Evolutionary conservation across 2,329 filamentous ascomycete genomes (phyloP), one percentile per base, ranked within the genome.

Genomic region (Kalmusia sp.): DNA sequence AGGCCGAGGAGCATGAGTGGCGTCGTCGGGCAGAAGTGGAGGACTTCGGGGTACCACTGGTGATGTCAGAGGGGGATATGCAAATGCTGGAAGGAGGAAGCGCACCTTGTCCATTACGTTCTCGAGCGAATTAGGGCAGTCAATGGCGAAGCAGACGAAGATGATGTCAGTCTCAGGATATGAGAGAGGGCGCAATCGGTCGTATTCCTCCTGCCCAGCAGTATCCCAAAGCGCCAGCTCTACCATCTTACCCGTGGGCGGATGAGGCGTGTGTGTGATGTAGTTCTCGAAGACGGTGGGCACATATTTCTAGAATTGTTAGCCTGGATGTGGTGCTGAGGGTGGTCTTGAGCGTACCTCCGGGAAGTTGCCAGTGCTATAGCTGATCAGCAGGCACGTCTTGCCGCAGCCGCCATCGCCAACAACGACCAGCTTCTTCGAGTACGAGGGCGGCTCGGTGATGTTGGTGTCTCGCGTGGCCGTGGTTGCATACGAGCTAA

Each of bases 261-360:
- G 86, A 78, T 99, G 95, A 55, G 88, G 90, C 52, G 93, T 96
- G 76, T 96, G 93, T 49, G 95, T 97, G 79, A 99, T 98, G 85
- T 99, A 99, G 82, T 99, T 99, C 74, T 99, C 95, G 76, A 99
- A 99, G 47, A 99, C 95, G 2, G 95, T 99, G 3, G 95, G 95
- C 34, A 99, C 95, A 70, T 99, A 99, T 98, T 97, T 98, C 95
- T 99, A 69, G 12, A 22, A 15, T 3, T 17, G 53, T 64, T 35
- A 64, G 60, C 33, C 24, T 8, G 14, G 27, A 9, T 15, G 15
- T 9, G 6, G 24, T 4, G 33, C 6, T 22, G 6, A 8, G 1
- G 7, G 15, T 14, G 33, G 25, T 25, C 6, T 12, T 7, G 15
- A n/a, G 22, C 38, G 11, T 81, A 97, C 95, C 90, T 99, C 93